phyloP scores from a whole-genome alignment of 345 rosid genomes.

The Euphorbia lathyris region DNA sequence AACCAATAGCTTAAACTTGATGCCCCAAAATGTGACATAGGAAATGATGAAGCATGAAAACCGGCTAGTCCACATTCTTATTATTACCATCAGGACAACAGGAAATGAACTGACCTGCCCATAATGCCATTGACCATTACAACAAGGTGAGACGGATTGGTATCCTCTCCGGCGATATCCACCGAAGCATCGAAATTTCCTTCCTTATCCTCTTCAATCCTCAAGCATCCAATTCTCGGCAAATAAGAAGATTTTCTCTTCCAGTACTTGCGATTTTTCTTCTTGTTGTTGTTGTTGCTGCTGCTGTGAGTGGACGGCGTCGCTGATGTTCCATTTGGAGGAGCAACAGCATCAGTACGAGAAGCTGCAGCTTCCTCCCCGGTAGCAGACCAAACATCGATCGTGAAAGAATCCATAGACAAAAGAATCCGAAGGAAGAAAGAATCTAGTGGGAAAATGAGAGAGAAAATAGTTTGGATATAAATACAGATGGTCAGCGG shows the following conservation, averaged over 20 bases:
- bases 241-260: slow-evolving; percentile 25
- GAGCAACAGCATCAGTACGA: not conserved
- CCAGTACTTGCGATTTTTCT: slow-evolving; percentile 9
- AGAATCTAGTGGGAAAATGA: no score
- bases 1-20: no score
- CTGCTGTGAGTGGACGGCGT: not conserved
- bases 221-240: slow-evolving; percentile 53
- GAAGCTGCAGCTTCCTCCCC: not conserved
- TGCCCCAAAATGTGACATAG: no score
- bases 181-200: slow-evolving; percentile 52
- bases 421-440: no score
- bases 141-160: slow-evolving; percentile 61
- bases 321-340: slow-evolving; percentile 6
- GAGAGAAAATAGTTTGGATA: no score
- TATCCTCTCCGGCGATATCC: slow-evolving; percentile 38
- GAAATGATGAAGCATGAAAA: not conserved
- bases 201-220: slow-evolving; percentile 34
- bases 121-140: slow-evolving; percentile 82
- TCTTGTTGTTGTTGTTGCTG: not conserved
- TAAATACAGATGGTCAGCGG: not conserved
- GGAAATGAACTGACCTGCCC: slow-evolving; percentile 53
- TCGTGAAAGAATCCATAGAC: not conserved
- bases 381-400: no score
- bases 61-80: no score
- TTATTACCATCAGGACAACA: no score